Evolutionary conservation across 2,329 filamentous ascomycete species (phyloP), one percentile per base, ranked within the genome.

Genomic region (Alternaria novae-zelandiae): DNA sequence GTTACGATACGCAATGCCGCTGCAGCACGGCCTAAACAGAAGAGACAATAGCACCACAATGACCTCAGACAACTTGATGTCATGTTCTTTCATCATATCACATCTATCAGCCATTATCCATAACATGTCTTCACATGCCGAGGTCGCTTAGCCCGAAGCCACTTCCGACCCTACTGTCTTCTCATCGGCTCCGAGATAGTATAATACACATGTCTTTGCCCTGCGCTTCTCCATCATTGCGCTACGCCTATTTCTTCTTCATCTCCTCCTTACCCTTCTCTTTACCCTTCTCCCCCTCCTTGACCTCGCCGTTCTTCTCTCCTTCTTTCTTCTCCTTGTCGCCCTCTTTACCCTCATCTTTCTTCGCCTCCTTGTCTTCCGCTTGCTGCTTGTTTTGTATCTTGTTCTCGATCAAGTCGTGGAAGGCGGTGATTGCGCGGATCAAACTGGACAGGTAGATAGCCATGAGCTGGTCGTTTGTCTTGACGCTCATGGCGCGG

Each of bases 321-420:
- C 90, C 91, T 9, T 80, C 70, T 64, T 87, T 87, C 72, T 83
- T 81, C 70, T 89, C 90, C 76, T 91, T 91, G 53, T 86, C 86
- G 47, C 90, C 89, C 77, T 94, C 89, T 74, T 83, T 82, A 60
- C 82, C 82, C 68, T 86, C 86, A 36, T 86, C 84, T 70, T 85
- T 86, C 67, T 91, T 89, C 49, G 85, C 87, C 73, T 98, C 95
- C 83, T 95, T 95, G 77, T 99, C 96, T 78, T 98, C 96, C 77
- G 96, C 92, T 80, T 96, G 93, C 83, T 98, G 94, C 80, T 95
- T 89, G 83, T 99, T 99, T 85, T 98, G 95, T 72, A 98, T 97
- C 88, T 99, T 99, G 86, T 99, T 99, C 85, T 99, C 96, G 71
- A 99, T 99, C 71, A 99, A 84, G 79, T 99, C 96, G 81, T 99